phyloP scores from a whole-genome alignment of 2,329 filamentous ascomycete genomes.

The Mollisiaceae sp. region DNA sequence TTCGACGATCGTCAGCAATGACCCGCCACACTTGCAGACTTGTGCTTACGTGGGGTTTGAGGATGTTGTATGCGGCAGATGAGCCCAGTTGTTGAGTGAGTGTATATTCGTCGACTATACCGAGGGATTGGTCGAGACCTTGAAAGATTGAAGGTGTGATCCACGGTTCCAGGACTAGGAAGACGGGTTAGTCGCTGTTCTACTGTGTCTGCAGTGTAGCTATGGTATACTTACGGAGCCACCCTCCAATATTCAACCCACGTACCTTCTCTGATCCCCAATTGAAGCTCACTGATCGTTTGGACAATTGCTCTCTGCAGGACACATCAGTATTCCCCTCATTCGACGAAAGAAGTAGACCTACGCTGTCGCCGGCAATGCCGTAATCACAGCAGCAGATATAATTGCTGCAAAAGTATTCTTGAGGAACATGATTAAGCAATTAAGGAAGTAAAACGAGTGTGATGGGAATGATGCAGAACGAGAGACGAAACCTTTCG shows the following conservation, averaged over 20 bases:
- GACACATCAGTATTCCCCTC: neutral
- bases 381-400: slow-evolving; percentile 20
- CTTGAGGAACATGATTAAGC: slow-evolving; percentile 30
- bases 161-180: slow-evolving; percentile 46
- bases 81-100: slow-evolving; percentile 51
- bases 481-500: slow-evolving; percentile 2
- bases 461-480: slow-evolving; percentile 14
- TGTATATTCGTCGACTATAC: slow-evolving; percentile 43
- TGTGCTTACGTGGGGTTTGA: slow-evolving; percentile 50
- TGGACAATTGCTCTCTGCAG: slow-evolving; percentile 23
- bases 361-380: slow-evolving; percentile 22
- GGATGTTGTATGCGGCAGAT: slow-evolving; percentile 54
- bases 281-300: slow-evolving; percentile 47
- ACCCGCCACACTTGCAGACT: slow-evolving; percentile 39
- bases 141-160: slow-evolving; percentile 63
- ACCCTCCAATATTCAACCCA: slow-evolving; percentile 47
- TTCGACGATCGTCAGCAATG: slow-evolving; percentile 13
- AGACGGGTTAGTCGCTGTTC: neutral
- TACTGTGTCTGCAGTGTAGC: neutral
- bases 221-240: slow-evolving; percentile 33
- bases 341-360: neutral
- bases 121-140: slow-evolving; percentile 42
- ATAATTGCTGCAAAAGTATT: slow-evolving; percentile 26
- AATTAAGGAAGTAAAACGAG: slow-evolving; percentile 14
- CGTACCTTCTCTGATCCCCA: slow-evolving; percentile 56